Conservation (phyloP, 2,329 filamentous ascomycete species). For the Penicillium sp. region DNA sequence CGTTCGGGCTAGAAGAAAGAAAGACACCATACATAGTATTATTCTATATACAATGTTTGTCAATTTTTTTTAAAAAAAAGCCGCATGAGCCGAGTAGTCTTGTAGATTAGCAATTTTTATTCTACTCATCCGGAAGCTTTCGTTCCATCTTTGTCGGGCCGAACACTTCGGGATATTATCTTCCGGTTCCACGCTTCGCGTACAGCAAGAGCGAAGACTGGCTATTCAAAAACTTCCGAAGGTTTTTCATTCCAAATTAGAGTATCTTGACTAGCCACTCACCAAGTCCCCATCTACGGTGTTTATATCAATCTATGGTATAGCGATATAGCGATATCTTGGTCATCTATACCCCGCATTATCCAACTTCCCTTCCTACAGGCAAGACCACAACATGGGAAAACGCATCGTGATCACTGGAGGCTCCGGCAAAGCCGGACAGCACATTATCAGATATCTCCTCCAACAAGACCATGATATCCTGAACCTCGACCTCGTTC, state of each 20-base stretch:
- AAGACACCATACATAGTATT: background rate
- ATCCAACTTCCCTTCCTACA: background rate
- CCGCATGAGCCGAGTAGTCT: background rate
- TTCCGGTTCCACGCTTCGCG: constrained; percentile 1
- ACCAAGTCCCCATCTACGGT: background rate
- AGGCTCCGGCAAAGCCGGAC: constrained; percentile 57
- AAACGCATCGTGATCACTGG: constrained; percentile 56
- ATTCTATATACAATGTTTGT: too few relatives aligned
- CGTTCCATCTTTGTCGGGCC: constrained; percentile 4
- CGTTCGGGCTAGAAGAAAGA: background rate
- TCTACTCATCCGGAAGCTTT: background rate
- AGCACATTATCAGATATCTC: constrained; percentile 56
- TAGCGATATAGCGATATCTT: too few relatives aligned
- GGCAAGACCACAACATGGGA: constrained; percentile 20
- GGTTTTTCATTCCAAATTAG: background rate
- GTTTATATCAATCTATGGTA: background rate
- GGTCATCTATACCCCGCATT: background rate
- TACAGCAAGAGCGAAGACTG: background rate
- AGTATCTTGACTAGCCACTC: background rate
- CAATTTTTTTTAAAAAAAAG: too few relatives aligned
- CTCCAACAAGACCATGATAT: constrained; percentile 53
- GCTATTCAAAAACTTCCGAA: background rate
- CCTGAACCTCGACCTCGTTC: constrained; percentile 56
- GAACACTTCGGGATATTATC: constrained; percentile 2
- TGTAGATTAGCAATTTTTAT: background rate